Base-by-base conservation (phyloP, 441 rosid genomes). In the Euphorbia schlechtendalii region DNA sequence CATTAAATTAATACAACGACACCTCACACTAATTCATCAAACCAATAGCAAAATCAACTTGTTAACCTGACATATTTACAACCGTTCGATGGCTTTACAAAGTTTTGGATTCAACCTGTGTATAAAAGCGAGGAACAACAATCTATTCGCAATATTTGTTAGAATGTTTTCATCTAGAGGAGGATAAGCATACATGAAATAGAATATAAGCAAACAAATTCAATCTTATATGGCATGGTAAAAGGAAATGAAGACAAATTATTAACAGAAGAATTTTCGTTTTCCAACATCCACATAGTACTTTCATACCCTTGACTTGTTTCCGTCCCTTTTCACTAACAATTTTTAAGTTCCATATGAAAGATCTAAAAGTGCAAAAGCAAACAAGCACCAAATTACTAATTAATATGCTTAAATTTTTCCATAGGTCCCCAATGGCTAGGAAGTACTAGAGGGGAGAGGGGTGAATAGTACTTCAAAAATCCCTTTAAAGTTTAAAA, bases 151-250 rank as follows among this genome's bases (percentile, higher is more conserved):
- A 72, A 94, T 90, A 77, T 94, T 94, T 72, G 96, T 89, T 74
- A 93, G 76, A 70, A 93, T 93, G 74, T 93, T 93, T 75, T 93
- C 96, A 87, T 93, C 99, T 5, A 90, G 95, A 36, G 88, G 95
- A 61, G 99, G 99, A 70, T 94, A 90, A 67, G 96, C 96, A 81
- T 94, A 94, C 79, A 97, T 90, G 86, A 71, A 66, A 61, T 17
- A 74, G n/a, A 73, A 68, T 8, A 58, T 57, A 56, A 56, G 64
- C 63, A 43, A 43, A 43, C 11, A 25, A 21, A 20, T 63, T 32
- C 48, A 54, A 25, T 18, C 41, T 55, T 25, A 21, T 57, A 55
- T 34, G 51, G 24, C 53, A 64, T 18, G 36, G 7, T 14, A 46
- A 45, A 30, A 27, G 40, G 40, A 21, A 32, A 69, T 1, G 17